Evolutionary conservation across 306 rosid genomes (phyloP).

Genomic region (Ormosia semicastrata): DNA sequence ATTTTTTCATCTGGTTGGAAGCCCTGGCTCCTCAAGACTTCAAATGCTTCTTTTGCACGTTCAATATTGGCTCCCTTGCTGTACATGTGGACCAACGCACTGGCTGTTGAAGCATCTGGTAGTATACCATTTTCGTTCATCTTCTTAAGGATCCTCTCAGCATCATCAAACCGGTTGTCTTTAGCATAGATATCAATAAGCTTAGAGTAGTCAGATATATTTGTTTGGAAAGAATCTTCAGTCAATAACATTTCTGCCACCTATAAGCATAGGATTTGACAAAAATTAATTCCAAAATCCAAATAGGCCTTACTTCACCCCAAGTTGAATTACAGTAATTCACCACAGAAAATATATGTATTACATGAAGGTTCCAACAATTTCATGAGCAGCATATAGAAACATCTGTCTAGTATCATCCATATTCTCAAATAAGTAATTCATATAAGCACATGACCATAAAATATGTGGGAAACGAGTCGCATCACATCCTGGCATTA

Average conservation of each 20-base stretch:
- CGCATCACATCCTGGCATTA: not conserved
- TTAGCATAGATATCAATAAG: constrained; percentile 71
- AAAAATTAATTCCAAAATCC: constrained; percentile 19
- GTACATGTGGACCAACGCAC: constrained; percentile 70
- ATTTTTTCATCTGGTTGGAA: constrained; percentile 64
- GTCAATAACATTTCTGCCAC: constrained; percentile 70
- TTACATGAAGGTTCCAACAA: constrained; percentile 15
- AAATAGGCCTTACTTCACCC: not conserved
- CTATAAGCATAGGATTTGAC: constrained; percentile 46
- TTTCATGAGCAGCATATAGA: not conserved
- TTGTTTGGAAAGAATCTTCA: constrained; percentile 78
- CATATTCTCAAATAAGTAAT: constrained; percentile 4
- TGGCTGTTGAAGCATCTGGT: constrained; percentile 57
- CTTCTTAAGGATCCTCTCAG: constrained; percentile 71
- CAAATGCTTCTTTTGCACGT: constrained; percentile 61
- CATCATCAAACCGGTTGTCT: constrained; percentile 59
- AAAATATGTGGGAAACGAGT: not conserved
- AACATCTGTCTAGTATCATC: not conserved
- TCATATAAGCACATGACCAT: not conserved
- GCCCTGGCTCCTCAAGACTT: constrained; percentile 60
- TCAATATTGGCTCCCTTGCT: constrained; percentile 72
- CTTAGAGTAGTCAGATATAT: constrained; percentile 67
- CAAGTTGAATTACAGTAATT: not conserved
- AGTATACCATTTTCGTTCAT: constrained; percentile 63
- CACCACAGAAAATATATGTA: not conserved